Base-by-base conservation (phyloP, 441 rosid species). In the Populus trichocarpa region DNA sequence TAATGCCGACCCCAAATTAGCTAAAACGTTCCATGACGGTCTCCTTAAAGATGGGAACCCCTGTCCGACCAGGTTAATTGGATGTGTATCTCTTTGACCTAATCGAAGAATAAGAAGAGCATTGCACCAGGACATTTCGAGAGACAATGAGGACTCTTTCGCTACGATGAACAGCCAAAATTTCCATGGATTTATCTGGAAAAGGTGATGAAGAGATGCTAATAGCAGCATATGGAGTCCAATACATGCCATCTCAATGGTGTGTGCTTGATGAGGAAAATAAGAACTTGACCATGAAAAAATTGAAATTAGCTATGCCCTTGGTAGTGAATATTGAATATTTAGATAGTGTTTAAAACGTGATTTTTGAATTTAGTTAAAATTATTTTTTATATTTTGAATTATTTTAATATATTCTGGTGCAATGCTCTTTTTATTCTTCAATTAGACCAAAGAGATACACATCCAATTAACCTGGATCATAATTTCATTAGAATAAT, bases 101-200 rank as follows among this genome's bases (percentile, higher is more conserved):
- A 22, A 64, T 92, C 0, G 97, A 95, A 95, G 77, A 88, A 95
- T 80, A 11, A 40, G 78, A 95, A 95, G 81, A 93, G 96, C 75
- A 72, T 87, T 25, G 75, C 23, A 1, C 98, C 96, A 0, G 97
- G 97, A 4, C 13, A 26, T 0, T 95, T 95, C 70, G 93, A 95
- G 84, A 82, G 97, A 78, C 96, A 91, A 42, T 95, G 97, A 97
- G 97, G 97, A 26, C 83, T 95, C 20, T 95, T 90, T 57, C 61
- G 79, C 11, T 92, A 78, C 59, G 97, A 96, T 16, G 98, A 98
- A 38, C 75, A 84, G 79, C 94, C 98, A 0, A 96, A 96, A 75
- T 93, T 94, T 69, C 78, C 84, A 70, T 94, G 70, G 96, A 96
- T 77, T 84, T 96, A 76, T 74, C 90, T 0, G 98, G 96, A 2